phyloP scores from a whole-genome alignment of 768 basidiomycete species.

The Rhizopogon vesiculosus region DNA sequence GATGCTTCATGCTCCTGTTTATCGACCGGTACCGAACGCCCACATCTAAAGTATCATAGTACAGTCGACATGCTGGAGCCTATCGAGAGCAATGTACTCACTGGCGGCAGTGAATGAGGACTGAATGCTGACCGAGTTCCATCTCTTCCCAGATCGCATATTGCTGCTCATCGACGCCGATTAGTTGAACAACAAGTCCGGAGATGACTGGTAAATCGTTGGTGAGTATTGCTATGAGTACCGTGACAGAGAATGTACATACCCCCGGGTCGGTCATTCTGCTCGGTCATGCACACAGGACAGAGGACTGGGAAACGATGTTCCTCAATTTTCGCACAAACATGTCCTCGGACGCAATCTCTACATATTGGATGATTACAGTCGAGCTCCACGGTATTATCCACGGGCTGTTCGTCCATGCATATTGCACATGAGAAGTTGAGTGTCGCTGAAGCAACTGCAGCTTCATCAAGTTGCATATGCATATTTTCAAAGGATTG shows the following conservation, averaged over 20 bases:
- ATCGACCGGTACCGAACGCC: slow-evolving; percentile 44
- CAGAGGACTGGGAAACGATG: slow-evolving; percentile 57
- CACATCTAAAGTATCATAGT: slow-evolving; percentile 36
- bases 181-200: slow-evolving; percentile 31
- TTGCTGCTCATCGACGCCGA: slow-evolving; percentile 42
- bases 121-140: slow-evolving; percentile 38
- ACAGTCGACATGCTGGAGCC: background rate
- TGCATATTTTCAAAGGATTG: slow-evolving; percentile 32
- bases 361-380: slow-evolving; percentile 56
- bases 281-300: slow-evolving; percentile 44
- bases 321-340: slow-evolving; percentile 45
- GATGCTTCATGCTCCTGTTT: slow-evolving; percentile 38
- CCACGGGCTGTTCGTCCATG: slow-evolving; percentile 41
- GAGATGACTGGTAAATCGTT: slow-evolving; percentile 31
- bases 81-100: slow-evolving; percentile 17
- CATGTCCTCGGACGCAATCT: slow-evolving; percentile 41
- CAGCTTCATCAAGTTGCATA: slow-evolving; percentile 23
- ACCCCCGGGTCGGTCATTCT: slow-evolving; percentile 25
- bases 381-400: slow-evolving; percentile 35
- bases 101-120: slow-evolving; percentile 47
- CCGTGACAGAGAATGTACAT: background rate
- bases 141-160: slow-evolving; percentile 40
- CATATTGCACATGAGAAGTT: slow-evolving; percentile 54
- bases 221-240: background rate
- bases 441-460: slow-evolving; percentile 16